phyloP scores from a whole-genome alignment of 1,284 basidiomycete species.

The Apiotrichum domesticum region DNA sequence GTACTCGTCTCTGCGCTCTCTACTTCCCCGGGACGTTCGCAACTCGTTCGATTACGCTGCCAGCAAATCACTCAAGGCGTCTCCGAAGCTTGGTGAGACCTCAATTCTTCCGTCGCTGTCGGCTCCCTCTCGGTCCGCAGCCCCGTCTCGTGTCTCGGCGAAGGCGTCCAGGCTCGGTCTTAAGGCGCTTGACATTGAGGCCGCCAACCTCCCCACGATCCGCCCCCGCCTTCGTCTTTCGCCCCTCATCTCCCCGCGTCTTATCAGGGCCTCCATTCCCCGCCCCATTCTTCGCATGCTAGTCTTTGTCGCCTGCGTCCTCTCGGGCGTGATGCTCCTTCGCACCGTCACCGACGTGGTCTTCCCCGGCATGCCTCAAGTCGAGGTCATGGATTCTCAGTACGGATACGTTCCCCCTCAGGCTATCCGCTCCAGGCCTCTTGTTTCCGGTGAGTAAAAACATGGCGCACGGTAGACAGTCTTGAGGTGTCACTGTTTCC shows the following conservation, averaged over 20 bases:
- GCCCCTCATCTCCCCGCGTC: slow-evolving; percentile 2
- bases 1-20: slow-evolving; percentile 24
- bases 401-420: neutral
- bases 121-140: neutral
- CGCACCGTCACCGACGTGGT: neutral
- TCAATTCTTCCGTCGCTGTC: neutral
- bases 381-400: neutral
- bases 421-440: neutral
- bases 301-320: slow-evolving; percentile 21
- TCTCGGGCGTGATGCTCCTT: slow-evolving; percentile 23
- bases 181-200: slow-evolving; percentile 7
- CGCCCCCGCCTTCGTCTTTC: neutral
- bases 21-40: slow-evolving; percentile 12
- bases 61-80: neutral
- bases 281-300: slow-evolving; percentile 33
- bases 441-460: slow-evolving; percentile 14
- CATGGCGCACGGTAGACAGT: too few species aligned
- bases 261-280: slow-evolving; percentile 19
- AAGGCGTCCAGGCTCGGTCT: neutral
- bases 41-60: neutral
- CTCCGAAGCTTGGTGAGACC: neutral
- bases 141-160: neutral
- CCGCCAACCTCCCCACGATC: slow-evolving; percentile 1
- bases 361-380: neutral
- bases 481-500: neutral